phyloP scores from a whole-genome alignment of 306 rosid genomes.

The Styphnolobium japonicum region DNA sequence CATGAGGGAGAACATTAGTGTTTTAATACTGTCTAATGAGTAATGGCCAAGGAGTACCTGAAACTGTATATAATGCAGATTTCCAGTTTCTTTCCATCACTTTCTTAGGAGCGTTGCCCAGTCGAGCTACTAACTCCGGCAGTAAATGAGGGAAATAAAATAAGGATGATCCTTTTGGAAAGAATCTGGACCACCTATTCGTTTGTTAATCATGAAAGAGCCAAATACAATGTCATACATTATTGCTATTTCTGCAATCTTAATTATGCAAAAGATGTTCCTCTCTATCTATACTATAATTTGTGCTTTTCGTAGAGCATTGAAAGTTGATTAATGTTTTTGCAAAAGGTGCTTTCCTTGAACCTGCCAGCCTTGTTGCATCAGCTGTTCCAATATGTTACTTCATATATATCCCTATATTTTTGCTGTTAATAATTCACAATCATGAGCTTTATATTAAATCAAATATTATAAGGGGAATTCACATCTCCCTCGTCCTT shows the following conservation, averaged over 20 bases:
- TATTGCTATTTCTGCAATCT: slow-evolving; percentile 5
- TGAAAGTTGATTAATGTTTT: slow-evolving; percentile 16
- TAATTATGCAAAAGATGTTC: not conserved
- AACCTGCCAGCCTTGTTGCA: slow-evolving; percentile 23
- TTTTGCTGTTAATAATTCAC: slow-evolving; percentile 10
- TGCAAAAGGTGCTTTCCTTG: slow-evolving; percentile 25
- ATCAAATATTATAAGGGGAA: slow-evolving; percentile 9
- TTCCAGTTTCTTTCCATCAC: slow-evolving; percentile 19
- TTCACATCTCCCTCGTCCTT: not conserved
- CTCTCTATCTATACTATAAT: not conserved
- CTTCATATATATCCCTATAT: slow-evolving; percentile 1
- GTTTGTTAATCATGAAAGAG: not conserved
- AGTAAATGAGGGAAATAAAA: not conserved
- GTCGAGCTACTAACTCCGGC: slow-evolving; percentile 5
- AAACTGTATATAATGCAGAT: not conserved
- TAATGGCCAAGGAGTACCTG: not conserved
- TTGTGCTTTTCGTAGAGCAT: slow-evolving; percentile 2
- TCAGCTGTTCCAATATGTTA: slow-evolving; percentile 18
- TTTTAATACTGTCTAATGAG: not conserved
- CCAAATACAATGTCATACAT: not conserved
- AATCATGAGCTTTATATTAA: not conserved
- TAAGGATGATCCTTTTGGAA: not conserved
- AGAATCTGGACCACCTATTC: slow-evolving; percentile 1
- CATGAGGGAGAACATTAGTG: not conserved
- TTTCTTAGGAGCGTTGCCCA: not conserved